Evolutionary conservation across 2,329 filamentous ascomycete species (phyloP).

Genomic region (Aspergillus pseudotamarii): DNA sequence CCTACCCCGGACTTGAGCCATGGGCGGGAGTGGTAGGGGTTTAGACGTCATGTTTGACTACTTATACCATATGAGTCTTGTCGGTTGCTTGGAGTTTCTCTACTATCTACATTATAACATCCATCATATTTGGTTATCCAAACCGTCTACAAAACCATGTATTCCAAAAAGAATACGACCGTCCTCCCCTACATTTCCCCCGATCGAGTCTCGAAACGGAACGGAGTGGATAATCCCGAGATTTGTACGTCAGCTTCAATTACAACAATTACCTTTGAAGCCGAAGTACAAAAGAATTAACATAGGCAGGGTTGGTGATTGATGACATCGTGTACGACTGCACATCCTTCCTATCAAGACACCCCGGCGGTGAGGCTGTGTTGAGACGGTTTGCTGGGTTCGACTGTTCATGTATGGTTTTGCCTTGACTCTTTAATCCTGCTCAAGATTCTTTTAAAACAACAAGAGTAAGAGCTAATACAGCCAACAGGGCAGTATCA

Average conservation of each 20-base stretch:
- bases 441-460: not conserved
- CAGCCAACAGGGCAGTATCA: not conserved
- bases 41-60: not conserved
- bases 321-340: not conserved
- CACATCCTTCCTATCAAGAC: not conserved
- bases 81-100: too few species aligned
- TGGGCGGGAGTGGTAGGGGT: not conserved
- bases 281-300: not conserved
- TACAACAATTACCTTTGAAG: too few species aligned
- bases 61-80: not conserved
- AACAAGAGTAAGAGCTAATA: not conserved
- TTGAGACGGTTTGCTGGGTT: not conserved
- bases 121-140: not conserved
- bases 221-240: not conserved
- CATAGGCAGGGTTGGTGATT: not conserved
- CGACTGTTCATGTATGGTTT: not conserved
- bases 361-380: not conserved
- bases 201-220: not conserved
- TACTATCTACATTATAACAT: too few species aligned
- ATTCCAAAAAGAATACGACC: not conserved
- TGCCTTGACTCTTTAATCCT: fast-evolving
- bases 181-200: not conserved
- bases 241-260: not conserved
- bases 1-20: not conserved
- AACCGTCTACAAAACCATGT: not conserved